Base-by-base conservation (phyloP, 2,329 filamentous ascomycete species). In the Trichophyton simii region DNA sequence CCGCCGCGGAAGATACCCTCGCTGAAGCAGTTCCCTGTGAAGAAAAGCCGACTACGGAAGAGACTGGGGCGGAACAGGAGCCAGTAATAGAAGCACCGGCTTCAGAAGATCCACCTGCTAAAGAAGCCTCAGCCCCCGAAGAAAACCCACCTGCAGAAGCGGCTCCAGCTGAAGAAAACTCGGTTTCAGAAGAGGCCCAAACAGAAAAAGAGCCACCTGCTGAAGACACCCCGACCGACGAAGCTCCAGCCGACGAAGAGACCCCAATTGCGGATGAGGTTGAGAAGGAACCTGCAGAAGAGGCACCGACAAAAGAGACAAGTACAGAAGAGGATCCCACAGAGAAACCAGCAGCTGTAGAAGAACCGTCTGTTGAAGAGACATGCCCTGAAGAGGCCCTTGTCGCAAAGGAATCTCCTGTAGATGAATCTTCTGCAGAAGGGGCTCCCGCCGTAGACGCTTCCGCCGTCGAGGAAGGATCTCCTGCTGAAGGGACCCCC, bases 21-120 rank as follows among this genome's bases (percentile, higher is more conserved):
- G 60, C 57, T 20, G 64, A 68, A 54, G 65, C 66, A 13, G 41
- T 61, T 38, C 36, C 61, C 41, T 52, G 63, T 20, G 65, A 65
- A 9, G 64, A 65, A 9, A 64, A 67, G 54, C 54, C 59, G 20
- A 25, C 50, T 44, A 58, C 57, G 11, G 62, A 62, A 60, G 62
- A 60, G 28, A 54, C 62, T 22, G n/a, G 63, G 4, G 60, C 11
- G 22, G 64, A 66, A 15, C 34, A 38, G 3, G 4, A 66, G 64
- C 60, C 64, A 9, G 57, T 59, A 20, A 60, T 50, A 18, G 58
- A 58, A 48, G 63, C 63, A 18, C n/a, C 55, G n/a, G 11, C 57
- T 31, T 34, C 57, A 41, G 62, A 65, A 60, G 55, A 55, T 8
- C 36, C 61, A 4, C 50, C 57, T 22, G 58, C 60, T 22, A 58